These are phyloP conservation scores for Hymenoscyphus fructigenus DNA, from an alignment of 2,329 filamentous ascomycete species.

Conservation along the genomic window DNA sequence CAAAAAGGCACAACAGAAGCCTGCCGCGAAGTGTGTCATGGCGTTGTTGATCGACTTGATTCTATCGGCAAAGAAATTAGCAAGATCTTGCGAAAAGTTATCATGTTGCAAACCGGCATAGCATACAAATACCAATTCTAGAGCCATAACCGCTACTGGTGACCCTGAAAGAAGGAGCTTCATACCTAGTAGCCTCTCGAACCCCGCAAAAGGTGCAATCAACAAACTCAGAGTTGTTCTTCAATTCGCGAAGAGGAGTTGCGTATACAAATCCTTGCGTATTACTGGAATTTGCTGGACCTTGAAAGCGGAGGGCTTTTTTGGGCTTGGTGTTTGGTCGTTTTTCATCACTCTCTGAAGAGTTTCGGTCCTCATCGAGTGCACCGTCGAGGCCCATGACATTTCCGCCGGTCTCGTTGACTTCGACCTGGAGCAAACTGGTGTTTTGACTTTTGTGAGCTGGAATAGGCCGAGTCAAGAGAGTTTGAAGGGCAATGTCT, in stretches of 20 bases:
- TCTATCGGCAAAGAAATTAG: neutral
- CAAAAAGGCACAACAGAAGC: neutral
- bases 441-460: neutral
- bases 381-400: neutral
- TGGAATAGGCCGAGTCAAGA: neutral
- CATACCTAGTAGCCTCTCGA: conserved; percentile 23
- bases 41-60: neutral
- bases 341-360: neutral
- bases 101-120: neutral
- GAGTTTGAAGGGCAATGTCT: neutral
- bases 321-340: neutral
- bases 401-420: neutral
- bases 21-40: neutral
- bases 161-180: conserved; percentile 22
- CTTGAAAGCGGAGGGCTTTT: neutral
- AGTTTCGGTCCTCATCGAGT: neutral
- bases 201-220: conserved; percentile 29
- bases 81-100: neutral
- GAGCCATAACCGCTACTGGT: neutral
- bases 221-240: conserved; percentile 20
- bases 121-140: conserved; percentile 34
- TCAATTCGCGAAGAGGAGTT: conserved; percentile 11
- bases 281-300: neutral
- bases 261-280: neutral
- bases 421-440: neutral